Percentiles rank a stretch among this genome's conserved stretches.
phyloP scores from a whole-genome alignment of 345 rosid species.

The Moricandia moricandioides region DNA sequence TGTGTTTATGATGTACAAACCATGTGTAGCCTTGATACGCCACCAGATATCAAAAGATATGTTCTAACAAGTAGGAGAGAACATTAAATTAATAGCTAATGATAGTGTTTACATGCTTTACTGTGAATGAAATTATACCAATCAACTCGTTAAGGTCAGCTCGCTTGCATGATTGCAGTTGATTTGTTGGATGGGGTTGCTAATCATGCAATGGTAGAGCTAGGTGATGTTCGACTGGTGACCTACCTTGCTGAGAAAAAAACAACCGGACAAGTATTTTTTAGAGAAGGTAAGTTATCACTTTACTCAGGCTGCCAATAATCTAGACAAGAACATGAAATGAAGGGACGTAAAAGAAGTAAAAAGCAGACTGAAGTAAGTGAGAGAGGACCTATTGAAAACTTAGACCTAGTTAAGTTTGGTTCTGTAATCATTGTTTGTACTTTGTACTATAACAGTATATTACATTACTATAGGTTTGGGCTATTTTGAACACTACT shows the following conservation, averaged over 20 bases:
- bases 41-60: constrained; percentile 10
- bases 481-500: background rate
- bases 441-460: background rate
- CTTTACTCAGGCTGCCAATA: constrained; percentile 9
- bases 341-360: background rate
- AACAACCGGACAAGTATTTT: constrained; percentile 66
- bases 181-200: constrained; percentile 74
- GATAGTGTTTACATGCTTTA: background rate
- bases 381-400: background rate
- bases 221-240: constrained; percentile 65
- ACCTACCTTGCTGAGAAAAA: constrained; percentile 79
- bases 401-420: background rate
- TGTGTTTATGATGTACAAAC: background rate
- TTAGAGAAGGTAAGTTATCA: constrained; percentile 61
- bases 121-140: constrained; percentile 10
- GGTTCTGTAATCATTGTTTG: background rate
- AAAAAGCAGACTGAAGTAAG: constrained; percentile 8
- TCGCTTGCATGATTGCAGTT: constrained; percentile 51
- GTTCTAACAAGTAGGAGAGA: background rate
- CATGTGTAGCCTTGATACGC: background rate
- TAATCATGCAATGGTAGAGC: constrained; percentile 71
- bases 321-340: background rate
- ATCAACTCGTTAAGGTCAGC: background rate
- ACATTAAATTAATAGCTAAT: background rate
- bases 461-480: constrained; percentile 6